Base-by-base conservation (phyloP, 306 rosid genomes). In the Sesbania bispinosa region DNA sequence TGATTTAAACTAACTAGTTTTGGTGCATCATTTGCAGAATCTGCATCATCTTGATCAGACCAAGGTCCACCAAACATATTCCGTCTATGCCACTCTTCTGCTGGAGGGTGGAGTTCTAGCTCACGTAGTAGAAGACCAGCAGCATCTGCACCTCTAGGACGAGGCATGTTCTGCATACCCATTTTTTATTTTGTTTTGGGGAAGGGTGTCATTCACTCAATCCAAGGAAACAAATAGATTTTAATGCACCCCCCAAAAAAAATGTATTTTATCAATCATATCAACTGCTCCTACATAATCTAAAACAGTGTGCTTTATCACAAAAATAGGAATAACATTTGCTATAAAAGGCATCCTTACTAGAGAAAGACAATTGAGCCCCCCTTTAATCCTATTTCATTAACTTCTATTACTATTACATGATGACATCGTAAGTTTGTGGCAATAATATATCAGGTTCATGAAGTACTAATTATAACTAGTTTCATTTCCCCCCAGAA, bases 71-170 rank as follows among this genome's bases (percentile, higher is more conserved):
- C 98, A 46, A 83, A 87, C 92, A 88, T 87, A 81, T 89, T 90
- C 52, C 90, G 77, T 75, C 92, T 85, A 69, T 90, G 92, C 98
- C 98, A 94, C 85, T 94, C 98, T 78, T 90, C 98, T 10, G 97
- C 90, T 32, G 98, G 98, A 67, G 98, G 97, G 68, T 89, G 90
- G 62, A 94, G 97, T 78, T 94, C 96, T 74, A 94, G 88, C 76
- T 94, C 97, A 45, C 97, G 90, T 55, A 94, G 91, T 74, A 94
- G 84, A 62, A 89, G 85, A 72, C 97, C 96, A 76, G 97, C 96
- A 64, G 95, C 97, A 84, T 90, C 97, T 27, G 97, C 92, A 75
- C 92, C 95, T 89, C 95, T 86, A 71, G 97, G 95, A 74, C 95
- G 90, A 53, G 98, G 96, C 96, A 94, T 94, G 81, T 90, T 83